A percentile compares a stretch with the other conserved stretches of the same genome.
Conservation (phyloP, 78 protist genomes). For the Paulinella micropora region DNA sequence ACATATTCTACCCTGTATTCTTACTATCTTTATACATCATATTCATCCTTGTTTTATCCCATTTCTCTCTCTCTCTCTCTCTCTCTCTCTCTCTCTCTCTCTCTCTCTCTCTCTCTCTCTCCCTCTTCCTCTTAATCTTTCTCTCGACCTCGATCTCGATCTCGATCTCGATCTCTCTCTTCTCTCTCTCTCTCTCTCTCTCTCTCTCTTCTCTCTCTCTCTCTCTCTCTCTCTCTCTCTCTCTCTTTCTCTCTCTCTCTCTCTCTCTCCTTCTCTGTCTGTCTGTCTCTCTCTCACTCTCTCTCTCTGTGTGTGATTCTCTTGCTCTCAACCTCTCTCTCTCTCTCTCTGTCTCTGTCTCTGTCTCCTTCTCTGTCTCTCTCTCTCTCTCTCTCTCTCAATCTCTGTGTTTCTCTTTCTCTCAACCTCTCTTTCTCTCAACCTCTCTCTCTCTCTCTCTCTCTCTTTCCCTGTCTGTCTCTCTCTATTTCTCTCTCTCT, state of each 20-base stretch:
- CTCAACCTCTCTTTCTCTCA: not conserved
- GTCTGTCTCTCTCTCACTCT: not conserved
- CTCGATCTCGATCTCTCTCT: not conserved
- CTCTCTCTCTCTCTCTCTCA: not conserved
- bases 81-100: not conserved
- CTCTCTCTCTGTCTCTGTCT: not conserved
- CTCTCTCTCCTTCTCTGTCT: not conserved
- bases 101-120: not conserved
- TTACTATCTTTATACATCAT: not conserved
- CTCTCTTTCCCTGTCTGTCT: not conserved
- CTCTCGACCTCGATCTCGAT: not conserved
- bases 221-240: not conserved
- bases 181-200: not conserved
- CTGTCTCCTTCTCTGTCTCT: not conserved
- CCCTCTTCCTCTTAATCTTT: not conserved
- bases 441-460: not conserved
- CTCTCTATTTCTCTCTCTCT: not conserved
- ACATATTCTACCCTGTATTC: not conserved
- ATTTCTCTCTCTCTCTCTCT: not conserved
- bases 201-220: not conserved
- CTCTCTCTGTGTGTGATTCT: not conserved
- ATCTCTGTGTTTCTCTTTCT: not conserved
- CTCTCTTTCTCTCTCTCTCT: not conserved
- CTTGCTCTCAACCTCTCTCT: not conserved
- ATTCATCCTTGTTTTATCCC: not conserved